Evolutionary conservation across 2,329 filamentous ascomycete genomes (phyloP), one percentile per base, ranked within the genome.

Genomic region (Seiridium unicorne): DNA sequence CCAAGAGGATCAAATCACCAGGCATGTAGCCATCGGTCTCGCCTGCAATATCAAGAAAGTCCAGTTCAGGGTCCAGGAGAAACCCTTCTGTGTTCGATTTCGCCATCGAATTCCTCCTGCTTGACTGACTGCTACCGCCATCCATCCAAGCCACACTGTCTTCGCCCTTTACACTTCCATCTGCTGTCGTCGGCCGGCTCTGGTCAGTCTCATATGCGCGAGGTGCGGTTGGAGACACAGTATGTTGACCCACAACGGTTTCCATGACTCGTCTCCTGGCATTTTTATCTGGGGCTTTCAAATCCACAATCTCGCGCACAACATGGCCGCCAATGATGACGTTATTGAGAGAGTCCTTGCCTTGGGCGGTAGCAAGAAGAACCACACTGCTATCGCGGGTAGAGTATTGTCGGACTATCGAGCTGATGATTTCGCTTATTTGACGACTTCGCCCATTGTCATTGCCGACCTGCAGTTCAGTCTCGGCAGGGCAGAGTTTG

Each of bases 11-110:
- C 44, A 99, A 81, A 73, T 99, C 95, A 3, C 93, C 95, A 1
- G 95, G 94, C 93, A 98, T 97, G 72, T 98, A 99, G 1, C 95
- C 95, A 71, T 99, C 95, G 0, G 94, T 98, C 66, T 94, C 89
- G 1, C 95, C 93, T 18, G 96, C 93, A 59, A 99, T 84, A 64
- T 98, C 94, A 7, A 98, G 85, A 60, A 98, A 91, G 72, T 99
- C 95, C 8, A 99, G 85, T 54, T 90, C 85, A 0, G 86, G 78
- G 60, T 93, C 90, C 5, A 97, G 78, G 1, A 89, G 76, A 68
- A 96, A 95, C 0, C 89, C 90, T 57, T 85, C 84, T 3, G 77
- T 73, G 53, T 73, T 75, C 11, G 69, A 57, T 9, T 68, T 69
- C 1, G 68, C 59, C 4, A 66, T 64, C 11, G 76, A 74, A 40